phyloP scores from a whole-genome alignment of 2,329 filamentous ascomycete species.

The Claviceps quebecensis region DNA sequence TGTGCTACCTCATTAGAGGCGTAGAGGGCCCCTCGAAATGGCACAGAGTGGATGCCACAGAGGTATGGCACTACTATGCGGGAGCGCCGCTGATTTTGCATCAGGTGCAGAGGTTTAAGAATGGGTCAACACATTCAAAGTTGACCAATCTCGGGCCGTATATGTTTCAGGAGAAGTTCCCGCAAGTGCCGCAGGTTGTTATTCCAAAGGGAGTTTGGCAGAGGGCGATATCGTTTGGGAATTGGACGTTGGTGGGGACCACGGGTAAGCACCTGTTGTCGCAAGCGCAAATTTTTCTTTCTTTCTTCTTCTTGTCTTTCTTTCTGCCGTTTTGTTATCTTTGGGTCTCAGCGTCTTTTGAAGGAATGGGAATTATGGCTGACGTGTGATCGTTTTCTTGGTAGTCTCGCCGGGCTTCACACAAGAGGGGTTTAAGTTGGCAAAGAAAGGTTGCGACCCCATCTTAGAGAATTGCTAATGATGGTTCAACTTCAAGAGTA shows the following conservation, averaged over 20 bases:
- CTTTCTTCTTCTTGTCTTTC: neutral
- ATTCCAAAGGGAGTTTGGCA: constrained; percentile 31
- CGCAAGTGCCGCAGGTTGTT: constrained; percentile 28
- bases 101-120: constrained; percentile 18
- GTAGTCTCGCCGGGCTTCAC: neutral
- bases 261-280: constrained; percentile 6
- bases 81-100: constrained; percentile 33
- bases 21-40: constrained; percentile 27
- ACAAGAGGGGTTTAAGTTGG: neutral
- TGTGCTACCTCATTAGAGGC: constrained; percentile 38
- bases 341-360: neutral
- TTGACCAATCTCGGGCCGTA: constrained; percentile 30
- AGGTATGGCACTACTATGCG: constrained; percentile 41
- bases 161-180: constrained; percentile 17
- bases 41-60: constrained; percentile 33
- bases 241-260: constrained; percentile 32
- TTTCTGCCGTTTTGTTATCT: too few species aligned
- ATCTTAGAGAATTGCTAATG: neutral
- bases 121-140: constrained; percentile 10
- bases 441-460: neutral
- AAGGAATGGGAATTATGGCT: neutral
- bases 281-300: neutral
- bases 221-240: constrained; percentile 19
- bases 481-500: neutral
- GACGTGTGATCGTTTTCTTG: neutral